These are phyloP conservation scores for Termitomyces sp. DNA, from an alignment of 768 basidiomycete species.

Conservation along the genomic window DNA sequence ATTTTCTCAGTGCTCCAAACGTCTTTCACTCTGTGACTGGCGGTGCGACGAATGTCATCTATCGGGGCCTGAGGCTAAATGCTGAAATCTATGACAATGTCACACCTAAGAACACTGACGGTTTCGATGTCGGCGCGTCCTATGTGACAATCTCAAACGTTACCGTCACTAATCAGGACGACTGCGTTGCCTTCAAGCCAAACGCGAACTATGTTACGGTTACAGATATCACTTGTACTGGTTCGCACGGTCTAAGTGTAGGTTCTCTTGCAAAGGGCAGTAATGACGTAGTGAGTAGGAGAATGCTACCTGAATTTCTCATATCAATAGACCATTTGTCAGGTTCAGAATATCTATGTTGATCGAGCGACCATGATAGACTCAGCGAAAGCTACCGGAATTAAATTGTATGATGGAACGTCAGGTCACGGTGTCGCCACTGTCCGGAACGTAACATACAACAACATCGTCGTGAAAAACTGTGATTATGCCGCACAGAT, in stretches of 20 bases:
- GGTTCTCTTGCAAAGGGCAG: slow-evolving; percentile 20
- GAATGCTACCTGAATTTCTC: not conserved
- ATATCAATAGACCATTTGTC: no score
- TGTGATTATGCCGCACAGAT: slow-evolving; percentile 29
- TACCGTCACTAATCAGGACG: slow-evolving; percentile 24
- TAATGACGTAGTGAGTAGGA: slow-evolving; percentile 12
- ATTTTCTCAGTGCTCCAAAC: slow-evolving; percentile 14
- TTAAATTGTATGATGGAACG: slow-evolving; percentile 26
- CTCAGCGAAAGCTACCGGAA: slow-evolving; percentile 26
- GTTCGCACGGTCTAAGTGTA: slow-evolving; percentile 26
- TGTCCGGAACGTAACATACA: slow-evolving; percentile 25
- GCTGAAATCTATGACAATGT: slow-evolving; percentile 20
- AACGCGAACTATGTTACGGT: slow-evolving; percentile 23
- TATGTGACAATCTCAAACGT: slow-evolving; percentile 24
- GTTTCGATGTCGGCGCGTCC: slow-evolving; percentile 24
- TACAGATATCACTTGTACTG: slow-evolving; percentile 24
- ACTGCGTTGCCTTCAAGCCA: slow-evolving; percentile 27
- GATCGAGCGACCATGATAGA: slow-evolving; percentile 24
- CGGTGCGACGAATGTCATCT: slow-evolving; percentile 21
- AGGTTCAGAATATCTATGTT: slow-evolving; percentile 24
- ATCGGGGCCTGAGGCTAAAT: slow-evolving; percentile 18
- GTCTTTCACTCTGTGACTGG: slow-evolving; percentile 27
- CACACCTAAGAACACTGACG: slow-evolving; percentile 26
- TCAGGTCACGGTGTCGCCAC: slow-evolving; percentile 24
- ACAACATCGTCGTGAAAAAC: slow-evolving; percentile 22